phyloP scores from a whole-genome alignment of 441 rosid genomes.

The Erodium moschatum region DNA sequence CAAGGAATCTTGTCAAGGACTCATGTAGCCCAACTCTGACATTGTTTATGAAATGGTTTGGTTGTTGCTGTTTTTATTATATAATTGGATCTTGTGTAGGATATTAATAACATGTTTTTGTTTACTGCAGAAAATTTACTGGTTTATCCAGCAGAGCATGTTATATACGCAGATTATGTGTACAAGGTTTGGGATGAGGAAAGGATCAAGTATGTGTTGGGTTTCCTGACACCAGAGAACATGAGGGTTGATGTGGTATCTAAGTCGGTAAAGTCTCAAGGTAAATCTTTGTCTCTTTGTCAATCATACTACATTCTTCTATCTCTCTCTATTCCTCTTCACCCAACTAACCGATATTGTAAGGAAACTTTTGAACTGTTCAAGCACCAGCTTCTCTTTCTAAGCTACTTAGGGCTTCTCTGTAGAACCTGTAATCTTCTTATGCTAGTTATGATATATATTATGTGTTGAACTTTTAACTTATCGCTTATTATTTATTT shows the following conservation, averaged over 20 bases:
- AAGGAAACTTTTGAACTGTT: background rate
- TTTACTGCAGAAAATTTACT: slow-evolving; percentile 70
- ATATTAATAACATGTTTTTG: slow-evolving; percentile 10
- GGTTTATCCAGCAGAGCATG: slow-evolving; percentile 73
- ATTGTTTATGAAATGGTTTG: background rate
- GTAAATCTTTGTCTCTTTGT: slow-evolving; percentile 27
- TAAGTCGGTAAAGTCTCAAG: slow-evolving; percentile 53
- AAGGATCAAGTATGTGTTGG: slow-evolving; percentile 47
- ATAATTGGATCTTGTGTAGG: slow-evolving; percentile 12
- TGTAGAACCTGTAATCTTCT: background rate
- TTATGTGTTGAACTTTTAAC: background rate
- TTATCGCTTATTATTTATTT: background rate
- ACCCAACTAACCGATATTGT: background rate
- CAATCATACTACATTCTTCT: background rate
- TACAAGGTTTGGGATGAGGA: slow-evolving; percentile 81
- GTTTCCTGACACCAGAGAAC: slow-evolving; percentile 69
- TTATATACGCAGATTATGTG: slow-evolving; percentile 72
- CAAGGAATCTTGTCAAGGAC: background rate
- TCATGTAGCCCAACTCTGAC: background rate
- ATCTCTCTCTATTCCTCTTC: background rate
- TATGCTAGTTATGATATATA: no score
- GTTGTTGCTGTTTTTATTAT: background rate
- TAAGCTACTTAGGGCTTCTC: background rate
- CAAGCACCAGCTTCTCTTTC: background rate
- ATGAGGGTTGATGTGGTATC: slow-evolving; percentile 92